Evolutionary conservation across 768 basidiomycete genomes (phyloP).

Genomic region (Cystofilobasidium bisporidii): DNA sequence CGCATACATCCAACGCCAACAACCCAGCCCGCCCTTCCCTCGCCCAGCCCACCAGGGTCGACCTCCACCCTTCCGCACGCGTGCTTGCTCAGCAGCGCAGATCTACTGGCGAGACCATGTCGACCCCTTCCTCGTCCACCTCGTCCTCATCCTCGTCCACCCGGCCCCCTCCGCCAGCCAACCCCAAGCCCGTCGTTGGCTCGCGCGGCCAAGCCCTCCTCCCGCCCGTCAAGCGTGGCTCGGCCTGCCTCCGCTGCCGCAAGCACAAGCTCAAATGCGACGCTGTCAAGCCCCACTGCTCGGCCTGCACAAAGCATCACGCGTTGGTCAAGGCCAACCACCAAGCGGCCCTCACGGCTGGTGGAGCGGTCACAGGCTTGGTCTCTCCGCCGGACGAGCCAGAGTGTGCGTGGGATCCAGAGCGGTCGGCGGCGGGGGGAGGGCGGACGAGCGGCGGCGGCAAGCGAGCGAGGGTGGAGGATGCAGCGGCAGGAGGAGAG

Average conservation of each 20-base stretch:
- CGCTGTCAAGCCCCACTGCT: constrained; percentile 4
- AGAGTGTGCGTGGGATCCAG: constrained; percentile 21
- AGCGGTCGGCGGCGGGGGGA: background rate
- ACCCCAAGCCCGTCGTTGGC: background rate
- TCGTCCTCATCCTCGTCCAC: too few species aligned
- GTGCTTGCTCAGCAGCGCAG: too few species aligned
- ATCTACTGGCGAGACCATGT: too few species aligned
- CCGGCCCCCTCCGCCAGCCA: too few species aligned
- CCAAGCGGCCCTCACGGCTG: background rate
- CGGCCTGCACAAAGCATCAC: constrained; percentile 12
- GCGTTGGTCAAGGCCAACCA: too few species aligned
- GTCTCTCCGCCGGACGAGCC: background rate
- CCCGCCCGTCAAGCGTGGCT: constrained; percentile 2
- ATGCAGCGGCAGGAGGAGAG: too few species aligned
- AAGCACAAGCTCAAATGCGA: constrained; percentile 4
- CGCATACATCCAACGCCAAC: too few species aligned
- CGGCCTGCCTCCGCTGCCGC: background rate
- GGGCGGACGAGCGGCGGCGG: background rate
- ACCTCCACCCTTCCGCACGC: too few species aligned
- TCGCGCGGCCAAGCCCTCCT: background rate
- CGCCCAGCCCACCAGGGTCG: too few species aligned
- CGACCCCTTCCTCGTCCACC: too few species aligned
- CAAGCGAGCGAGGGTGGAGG: background rate
- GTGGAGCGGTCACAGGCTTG: background rate
- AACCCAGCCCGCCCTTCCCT: too few species aligned